A percentile compares a stretch with the other conserved stretches of the same genome.
Evolutionary conservation across 495 filamentous ascomycete species (phyloP).

Genomic region (Penicillium argentinense): DNA sequence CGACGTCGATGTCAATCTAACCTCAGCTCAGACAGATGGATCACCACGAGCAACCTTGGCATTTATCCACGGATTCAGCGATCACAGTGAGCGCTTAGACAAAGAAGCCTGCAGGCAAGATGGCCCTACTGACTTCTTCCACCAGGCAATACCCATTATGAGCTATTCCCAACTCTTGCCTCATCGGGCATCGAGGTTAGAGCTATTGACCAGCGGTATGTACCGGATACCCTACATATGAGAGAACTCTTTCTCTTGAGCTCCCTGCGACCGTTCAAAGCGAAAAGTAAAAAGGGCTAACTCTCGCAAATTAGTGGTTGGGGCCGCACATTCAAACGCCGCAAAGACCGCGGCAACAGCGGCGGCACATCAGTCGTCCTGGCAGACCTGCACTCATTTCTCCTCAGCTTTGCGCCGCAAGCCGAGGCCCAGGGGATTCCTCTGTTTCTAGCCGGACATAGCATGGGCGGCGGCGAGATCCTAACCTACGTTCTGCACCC

Average conservation of each 20-base stretch:
- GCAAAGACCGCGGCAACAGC: conserved; percentile 60
- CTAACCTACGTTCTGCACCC: conserved; percentile 24
- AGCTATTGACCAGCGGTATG: conserved; percentile 74
- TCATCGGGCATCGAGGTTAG: conserved; percentile 69
- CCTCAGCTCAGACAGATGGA: conserved; percentile 56
- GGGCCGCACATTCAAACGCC: conserved; percentile 49
- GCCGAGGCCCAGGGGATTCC: conserved; percentile 44
- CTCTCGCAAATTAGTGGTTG: conserved; percentile 39
- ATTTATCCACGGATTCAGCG: conserved; percentile 85
- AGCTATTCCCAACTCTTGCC: conserved; percentile 67
- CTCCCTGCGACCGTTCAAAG: too few relatives aligned
- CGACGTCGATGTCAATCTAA: too few relatives aligned
- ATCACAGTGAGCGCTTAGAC: conserved; percentile 55
- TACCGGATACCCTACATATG: too few relatives aligned
- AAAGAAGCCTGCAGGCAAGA: background rate
- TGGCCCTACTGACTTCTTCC: background rate
- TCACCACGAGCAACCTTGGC: conserved; percentile 64
- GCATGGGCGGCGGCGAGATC: conserved; percentile 77
- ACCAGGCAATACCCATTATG: conserved; percentile 63
- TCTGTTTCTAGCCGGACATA: conserved; percentile 85
- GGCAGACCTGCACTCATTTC: conserved; percentile 72
- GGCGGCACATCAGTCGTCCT: conserved; percentile 71
- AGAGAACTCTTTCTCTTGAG: too few relatives aligned
- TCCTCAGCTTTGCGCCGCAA: conserved; percentile 40
- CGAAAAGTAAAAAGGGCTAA: background rate